phyloP scores from a whole-genome alignment of 768 basidiomycete species.

The Melanogaster broomeanus region DNA sequence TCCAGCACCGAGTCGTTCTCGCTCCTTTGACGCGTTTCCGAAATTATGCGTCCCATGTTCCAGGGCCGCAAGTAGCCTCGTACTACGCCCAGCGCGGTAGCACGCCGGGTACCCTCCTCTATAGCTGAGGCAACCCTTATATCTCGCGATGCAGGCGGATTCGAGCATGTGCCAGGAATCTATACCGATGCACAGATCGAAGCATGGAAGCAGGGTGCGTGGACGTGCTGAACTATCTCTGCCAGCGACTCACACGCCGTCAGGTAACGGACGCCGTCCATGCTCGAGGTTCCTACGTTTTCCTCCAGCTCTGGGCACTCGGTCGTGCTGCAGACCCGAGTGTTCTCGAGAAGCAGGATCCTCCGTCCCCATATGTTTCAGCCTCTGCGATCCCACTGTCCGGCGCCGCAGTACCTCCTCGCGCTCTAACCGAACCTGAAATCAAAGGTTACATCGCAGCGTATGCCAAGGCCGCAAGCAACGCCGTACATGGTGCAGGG shows the following conservation, averaged over 20 bases:
- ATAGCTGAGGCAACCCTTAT: slow-evolving; percentile 62
- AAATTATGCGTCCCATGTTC: slow-evolving; percentile 38
- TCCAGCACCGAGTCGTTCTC: slow-evolving; percentile 54
- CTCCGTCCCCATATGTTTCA: slow-evolving; percentile 32
- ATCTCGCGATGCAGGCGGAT: slow-evolving; percentile 49
- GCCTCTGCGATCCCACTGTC: slow-evolving; percentile 33
- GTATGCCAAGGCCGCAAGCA: slow-evolving; percentile 34
- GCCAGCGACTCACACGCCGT: not conserved
- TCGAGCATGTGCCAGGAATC: slow-evolving; percentile 42
- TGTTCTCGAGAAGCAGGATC: slow-evolving; percentile 38
- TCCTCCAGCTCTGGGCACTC: slow-evolving; percentile 54
- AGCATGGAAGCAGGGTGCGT: slow-evolving; percentile 49
- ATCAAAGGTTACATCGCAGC: slow-evolving; percentile 32
- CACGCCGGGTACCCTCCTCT: slow-evolving; percentile 51
- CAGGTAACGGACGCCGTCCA: slow-evolving; percentile 63
- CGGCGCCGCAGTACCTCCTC: slow-evolving; percentile 12
- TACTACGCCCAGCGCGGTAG: slow-evolving; percentile 53
- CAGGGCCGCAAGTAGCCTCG: slow-evolving; percentile 37
- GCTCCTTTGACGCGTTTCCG: slow-evolving; percentile 53
- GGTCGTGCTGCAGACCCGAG: slow-evolving; percentile 43
- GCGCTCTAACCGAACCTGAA: slow-evolving; percentile 27
- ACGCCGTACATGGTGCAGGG: slow-evolving; percentile 38
- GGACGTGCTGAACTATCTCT: not conserved
- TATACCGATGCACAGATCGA: slow-evolving; percentile 57
- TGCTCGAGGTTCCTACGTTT: slow-evolving; percentile 48